These are phyloP conservation scores for Apiotrichum gamsii DNA, from an alignment of 1,284 basidiomycete genomes.

Conservation along the genomic window DNA sequence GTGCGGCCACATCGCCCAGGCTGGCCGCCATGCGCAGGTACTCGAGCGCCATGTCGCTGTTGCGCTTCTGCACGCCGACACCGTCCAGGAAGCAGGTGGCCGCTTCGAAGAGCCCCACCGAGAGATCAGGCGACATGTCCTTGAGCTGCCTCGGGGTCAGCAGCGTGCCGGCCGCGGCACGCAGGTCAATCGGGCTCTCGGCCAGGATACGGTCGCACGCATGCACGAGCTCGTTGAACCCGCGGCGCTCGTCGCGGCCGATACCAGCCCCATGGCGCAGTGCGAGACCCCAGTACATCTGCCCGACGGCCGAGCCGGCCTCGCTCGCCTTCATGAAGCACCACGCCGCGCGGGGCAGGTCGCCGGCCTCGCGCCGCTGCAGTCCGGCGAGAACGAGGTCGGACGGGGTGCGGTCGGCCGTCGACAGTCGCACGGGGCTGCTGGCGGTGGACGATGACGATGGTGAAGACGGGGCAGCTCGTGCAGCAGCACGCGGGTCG, in stretches of 20 bases:
- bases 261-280: conserved; percentile 44
- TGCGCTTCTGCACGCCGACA: conserved; percentile 39
- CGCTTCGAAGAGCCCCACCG: conserved; percentile 42
- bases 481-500: no score
- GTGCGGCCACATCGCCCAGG: conserved; percentile 40
- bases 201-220: conserved; percentile 38
- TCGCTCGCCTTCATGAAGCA: conserved; percentile 46
- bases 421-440: not conserved
- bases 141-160: conserved; percentile 24
- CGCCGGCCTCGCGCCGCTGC: conserved; percentile 35
- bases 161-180: conserved; percentile 23
- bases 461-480: no score
- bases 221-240: conserved; percentile 35
- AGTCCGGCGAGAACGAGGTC: conserved; percentile 30
- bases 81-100: conserved; percentile 46
- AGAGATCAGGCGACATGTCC: conserved; percentile 22
- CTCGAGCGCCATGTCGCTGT: conserved; percentile 35
- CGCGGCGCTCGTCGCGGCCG: conserved; percentile 37
- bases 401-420: not conserved
- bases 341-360: conserved; percentile 40
- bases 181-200: conserved; percentile 28
- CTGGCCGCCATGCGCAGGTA: conserved; percentile 43
- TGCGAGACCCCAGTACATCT: conserved; percentile 43
- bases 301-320: conserved; percentile 37
- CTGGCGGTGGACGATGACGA: not conserved